These are phyloP conservation scores for Funneliformis caledonium DNA, from an alignment of 371 early-diverging fungal species.

Conservation along the genomic window DNA sequence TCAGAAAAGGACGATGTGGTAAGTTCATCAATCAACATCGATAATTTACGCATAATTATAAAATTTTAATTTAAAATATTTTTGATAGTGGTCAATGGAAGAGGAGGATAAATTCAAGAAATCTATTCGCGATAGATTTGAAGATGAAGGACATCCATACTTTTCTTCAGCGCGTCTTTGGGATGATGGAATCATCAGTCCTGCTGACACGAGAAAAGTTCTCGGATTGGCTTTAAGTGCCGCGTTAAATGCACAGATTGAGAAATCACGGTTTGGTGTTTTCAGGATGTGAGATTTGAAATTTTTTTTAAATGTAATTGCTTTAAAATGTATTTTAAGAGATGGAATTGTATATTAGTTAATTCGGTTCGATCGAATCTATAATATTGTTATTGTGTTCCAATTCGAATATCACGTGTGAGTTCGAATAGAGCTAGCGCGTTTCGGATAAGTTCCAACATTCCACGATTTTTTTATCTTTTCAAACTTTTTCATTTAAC, in stretches of 20 bases:
- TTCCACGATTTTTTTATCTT: too few relatives aligned
- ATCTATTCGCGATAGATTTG: slow-evolving; percentile 88
- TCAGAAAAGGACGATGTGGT: slow-evolving; percentile 74
- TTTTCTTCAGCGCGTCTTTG: slow-evolving; percentile 88
- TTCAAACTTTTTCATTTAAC: too few relatives aligned
- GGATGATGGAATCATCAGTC: slow-evolving; percentile 98
- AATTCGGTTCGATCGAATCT: too few relatives aligned
- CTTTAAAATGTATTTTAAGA: too few relatives aligned
- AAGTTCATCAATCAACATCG: background rate
- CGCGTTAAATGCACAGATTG: slow-evolving; percentile 78
- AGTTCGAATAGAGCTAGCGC: too few relatives aligned
- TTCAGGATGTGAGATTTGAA: slow-evolving; percentile 88
- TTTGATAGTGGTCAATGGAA: slow-evolving; percentile 63
- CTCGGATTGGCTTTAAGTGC: slow-evolving; percentile 89
- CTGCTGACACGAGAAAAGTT: slow-evolving; percentile 87
- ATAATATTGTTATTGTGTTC: too few relatives aligned
- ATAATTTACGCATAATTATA: background rate
- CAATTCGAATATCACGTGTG: too few relatives aligned
- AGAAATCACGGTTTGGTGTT: slow-evolving; percentile 88
- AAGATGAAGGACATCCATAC: slow-evolving; percentile 96
- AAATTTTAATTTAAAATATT: background rate
- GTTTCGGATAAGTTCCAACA: too few relatives aligned
- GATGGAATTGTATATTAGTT: too few relatives aligned
- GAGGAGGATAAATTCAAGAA: slow-evolving; percentile 84
- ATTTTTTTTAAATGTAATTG: too few relatives aligned